Evolutionary conservation across 2,329 filamentous ascomycete species (phyloP).

Genomic region (Fusarium kyushuense): DNA sequence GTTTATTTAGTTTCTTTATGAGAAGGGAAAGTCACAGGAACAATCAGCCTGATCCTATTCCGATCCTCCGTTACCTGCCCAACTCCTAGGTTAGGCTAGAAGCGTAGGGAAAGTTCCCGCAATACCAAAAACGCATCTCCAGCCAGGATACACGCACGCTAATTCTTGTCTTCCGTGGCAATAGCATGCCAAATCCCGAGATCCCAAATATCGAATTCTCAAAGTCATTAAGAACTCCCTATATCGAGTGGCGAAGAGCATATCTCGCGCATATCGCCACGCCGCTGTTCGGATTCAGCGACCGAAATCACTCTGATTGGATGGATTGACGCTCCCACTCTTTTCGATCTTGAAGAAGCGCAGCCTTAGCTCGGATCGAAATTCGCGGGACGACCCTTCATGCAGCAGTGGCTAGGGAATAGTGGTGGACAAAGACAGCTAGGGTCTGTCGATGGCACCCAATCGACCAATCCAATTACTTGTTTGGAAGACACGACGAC

Average conservation of each 20-base stretch:
- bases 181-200: slow-evolving; percentile 11
- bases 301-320: slow-evolving; percentile 34
- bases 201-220: slow-evolving; percentile 17
- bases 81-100: not conserved
- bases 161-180: slow-evolving; percentile 14
- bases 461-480: slow-evolving; percentile 9
- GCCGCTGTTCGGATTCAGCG: slow-evolving; percentile 19
- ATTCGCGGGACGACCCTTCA: slow-evolving; percentile 43
- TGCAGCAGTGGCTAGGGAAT: slow-evolving; percentile 36
- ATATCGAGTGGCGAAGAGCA: slow-evolving; percentile 30
- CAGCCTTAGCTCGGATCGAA: slow-evolving; percentile 50
- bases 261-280: slow-evolving; percentile 24
- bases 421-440: slow-evolving; percentile 21
- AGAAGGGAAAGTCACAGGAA: slow-evolving; percentile 19
- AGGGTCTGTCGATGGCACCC: slow-evolving; percentile 6
- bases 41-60: not conserved
- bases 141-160: slow-evolving; percentile 8
- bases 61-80: slow-evolving; percentile 5
- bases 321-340: slow-evolving; percentile 6
- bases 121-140: slow-evolving; percentile 17
- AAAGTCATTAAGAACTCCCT: not conserved
- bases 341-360: slow-evolving; percentile 47
- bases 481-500: not conserved
- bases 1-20: not conserved
- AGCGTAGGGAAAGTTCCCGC: slow-evolving; percentile 19